Evolutionary conservation across 2,329 filamentous ascomycete genomes (phyloP).

Genomic region (Aspergillus clavatus): DNA sequence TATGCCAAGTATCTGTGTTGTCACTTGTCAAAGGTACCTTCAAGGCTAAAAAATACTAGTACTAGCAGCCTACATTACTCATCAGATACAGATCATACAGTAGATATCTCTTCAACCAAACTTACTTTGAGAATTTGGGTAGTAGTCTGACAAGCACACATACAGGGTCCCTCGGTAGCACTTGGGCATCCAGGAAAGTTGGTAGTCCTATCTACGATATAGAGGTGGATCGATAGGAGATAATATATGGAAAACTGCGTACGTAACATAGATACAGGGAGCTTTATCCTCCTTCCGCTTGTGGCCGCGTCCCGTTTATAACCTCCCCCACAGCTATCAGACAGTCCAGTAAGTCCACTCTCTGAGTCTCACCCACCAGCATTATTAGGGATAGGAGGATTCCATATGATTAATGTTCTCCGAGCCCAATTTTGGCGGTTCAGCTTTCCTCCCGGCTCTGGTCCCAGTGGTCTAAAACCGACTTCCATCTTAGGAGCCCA

Average conservation of each 20-base stretch:
- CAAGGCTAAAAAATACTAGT: too few species aligned
- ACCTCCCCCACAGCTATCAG: not conserved
- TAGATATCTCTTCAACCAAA: too few species aligned
- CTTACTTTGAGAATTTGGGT: too few species aligned
- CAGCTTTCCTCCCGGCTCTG: constrained; percentile 4
- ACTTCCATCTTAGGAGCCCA: constrained; percentile 2
- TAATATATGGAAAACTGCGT: not conserved
- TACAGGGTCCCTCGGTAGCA: too few species aligned
- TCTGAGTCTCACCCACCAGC: not conserved
- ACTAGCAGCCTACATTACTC: too few species aligned
- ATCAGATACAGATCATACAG: too few species aligned
- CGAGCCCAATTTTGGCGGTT: constrained; percentile 1
- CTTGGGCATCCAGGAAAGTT: too few species aligned
- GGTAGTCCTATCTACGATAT: not conserved
- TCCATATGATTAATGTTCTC: constrained; percentile 4
- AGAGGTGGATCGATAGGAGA: not conserved
- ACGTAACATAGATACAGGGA: not conserved
- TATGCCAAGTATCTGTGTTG: too few species aligned
- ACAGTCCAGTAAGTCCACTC: too few species aligned
- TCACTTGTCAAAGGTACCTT: too few species aligned
- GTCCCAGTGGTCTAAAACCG: constrained; percentile 1
- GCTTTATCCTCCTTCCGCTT: not conserved
- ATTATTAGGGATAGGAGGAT: not conserved
- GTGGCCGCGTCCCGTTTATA: not conserved
- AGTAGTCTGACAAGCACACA: too few species aligned